Evolutionary conservation across 2,329 filamentous ascomycete genomes (phyloP), one percentile per base, ranked within the genome.

Genomic region (Verticillium nubilum): DNA sequence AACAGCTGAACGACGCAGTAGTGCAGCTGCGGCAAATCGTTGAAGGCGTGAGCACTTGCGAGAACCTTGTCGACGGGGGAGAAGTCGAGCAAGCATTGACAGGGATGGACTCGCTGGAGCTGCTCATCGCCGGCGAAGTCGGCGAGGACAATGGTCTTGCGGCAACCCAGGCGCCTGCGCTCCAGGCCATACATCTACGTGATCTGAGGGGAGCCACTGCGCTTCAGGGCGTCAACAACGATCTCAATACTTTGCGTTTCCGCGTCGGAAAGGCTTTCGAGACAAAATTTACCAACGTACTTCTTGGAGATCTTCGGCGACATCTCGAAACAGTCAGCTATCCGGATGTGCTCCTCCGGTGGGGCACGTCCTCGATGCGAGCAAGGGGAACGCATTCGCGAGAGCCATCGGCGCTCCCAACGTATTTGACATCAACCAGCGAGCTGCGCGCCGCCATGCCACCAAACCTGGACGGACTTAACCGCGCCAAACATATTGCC

Each of bases 211-310:
- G 85, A 4, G 85, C 96, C 29, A 88, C 86, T 57, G 93, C 92
- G 9, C 78, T 98, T 17, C 88, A 93, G 68, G 89, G 92, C 0
- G 86, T 97, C 15, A 87, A 87, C 58, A 83, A 87, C 52, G 93
- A 96, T 62, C 81, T 99, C 47, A 81, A 86, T 54, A 85, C 87
- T 33, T 76, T 99, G 54, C 87, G 92, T 60, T 85, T 86, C 64
- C 87, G 91, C 2, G 91, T 97, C 60, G 95, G 95, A 25, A 92
- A 89, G 72, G 90, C 88, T 0, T 98, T 93, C 69, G 93, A 98
- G 71, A 78, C 83, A 2, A 87, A 88, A 52, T 96, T 98, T 67
- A 79, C 95, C 29, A 85, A 87, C 61, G 85, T 90, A 28, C 79
- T 99, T 19, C 80, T 98, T 29, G 82, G 81, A 3, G 95, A 99